Conservation (phyloP, 495 filamentous ascomycete species). For the Cercophora samala region DNA sequence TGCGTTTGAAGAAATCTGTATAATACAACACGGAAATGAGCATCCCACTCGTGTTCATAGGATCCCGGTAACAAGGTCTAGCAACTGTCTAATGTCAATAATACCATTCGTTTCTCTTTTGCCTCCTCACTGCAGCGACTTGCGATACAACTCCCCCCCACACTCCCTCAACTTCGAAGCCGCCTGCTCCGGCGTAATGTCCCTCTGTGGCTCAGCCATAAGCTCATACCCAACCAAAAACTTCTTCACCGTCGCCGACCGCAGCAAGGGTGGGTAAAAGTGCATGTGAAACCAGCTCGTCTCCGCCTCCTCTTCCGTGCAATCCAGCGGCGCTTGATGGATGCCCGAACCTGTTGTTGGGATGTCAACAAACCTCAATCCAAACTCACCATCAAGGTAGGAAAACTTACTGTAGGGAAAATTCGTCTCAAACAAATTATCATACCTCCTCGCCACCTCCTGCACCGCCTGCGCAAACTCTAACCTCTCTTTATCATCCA, state of each 20-base stretch:
- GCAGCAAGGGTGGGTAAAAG: constrained; percentile 90
- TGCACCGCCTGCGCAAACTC: constrained; percentile 78
- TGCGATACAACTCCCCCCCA: constrained; percentile 81
- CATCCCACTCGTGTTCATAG: not conserved
- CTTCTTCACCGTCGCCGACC: constrained; percentile 91
- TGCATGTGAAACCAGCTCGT: constrained; percentile 91
- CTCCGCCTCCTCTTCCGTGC: constrained; percentile 78
- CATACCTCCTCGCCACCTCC: constrained; percentile 84
- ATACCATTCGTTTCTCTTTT: constrained; percentile 12
- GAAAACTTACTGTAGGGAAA: constrained; percentile 77
- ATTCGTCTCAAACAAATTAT: constrained; percentile 94
- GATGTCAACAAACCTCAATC: constrained; percentile 12
- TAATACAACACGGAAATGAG: not conserved
- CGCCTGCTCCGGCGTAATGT: constrained; percentile 97
- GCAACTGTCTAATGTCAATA: constrained; percentile 16
- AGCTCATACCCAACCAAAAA: constrained; percentile 95
- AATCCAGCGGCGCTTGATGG: constrained; percentile 89
- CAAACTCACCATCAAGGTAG: too few species aligned
- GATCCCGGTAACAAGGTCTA: not conserved
- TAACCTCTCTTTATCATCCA: constrained; percentile 62
- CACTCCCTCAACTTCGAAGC: constrained; percentile 69
- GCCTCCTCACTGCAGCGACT: constrained; percentile 47
- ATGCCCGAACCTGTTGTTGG: constrained; percentile 61
- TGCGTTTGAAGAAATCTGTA: not conserved
- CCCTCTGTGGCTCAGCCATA: constrained; percentile 93